Evolutionary conservation across 1,139 yeast species (phyloP).

Genomic region (Hemisphaericaspora xylofermentans): DNA sequence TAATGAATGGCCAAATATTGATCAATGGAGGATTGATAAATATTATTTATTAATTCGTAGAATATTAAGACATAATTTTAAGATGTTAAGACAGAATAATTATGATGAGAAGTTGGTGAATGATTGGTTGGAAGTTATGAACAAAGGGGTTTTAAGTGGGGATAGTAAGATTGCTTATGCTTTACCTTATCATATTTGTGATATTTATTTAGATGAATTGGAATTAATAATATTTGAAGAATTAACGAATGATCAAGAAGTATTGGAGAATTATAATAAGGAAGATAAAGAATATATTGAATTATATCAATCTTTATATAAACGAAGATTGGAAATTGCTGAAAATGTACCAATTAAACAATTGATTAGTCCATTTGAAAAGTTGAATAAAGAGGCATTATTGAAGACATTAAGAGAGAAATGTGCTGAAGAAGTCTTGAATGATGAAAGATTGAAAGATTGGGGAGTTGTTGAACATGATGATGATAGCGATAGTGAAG

Average conservation of each 20-base stretch:
- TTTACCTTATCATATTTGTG: slow-evolving; percentile 81
- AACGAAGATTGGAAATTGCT: slow-evolving; percentile 31
- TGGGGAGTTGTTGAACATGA: slow-evolving; percentile 58
- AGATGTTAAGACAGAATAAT: slow-evolving; percentile 48
- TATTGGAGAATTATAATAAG: slow-evolving; percentile 32
- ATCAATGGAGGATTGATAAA: slow-evolving; percentile 86
- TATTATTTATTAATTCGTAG: slow-evolving; percentile 79
- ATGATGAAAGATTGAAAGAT: slow-evolving; percentile 58
- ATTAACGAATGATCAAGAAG: slow-evolving; percentile 40
- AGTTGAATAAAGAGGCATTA: slow-evolving; percentile 47
- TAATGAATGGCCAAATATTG: slow-evolving; percentile 83
- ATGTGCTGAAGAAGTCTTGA: slow-evolving; percentile 63
- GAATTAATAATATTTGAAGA: slow-evolving; percentile 60
- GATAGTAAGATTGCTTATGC: slow-evolving; percentile 66
- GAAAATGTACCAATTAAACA: slow-evolving; percentile 52
- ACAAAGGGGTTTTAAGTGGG: slow-evolving; percentile 53
- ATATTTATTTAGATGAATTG: slow-evolving; percentile 81
- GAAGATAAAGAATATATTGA: slow-evolving; percentile 23
- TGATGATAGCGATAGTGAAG: slow-evolving; percentile 21
- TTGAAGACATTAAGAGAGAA: slow-evolving; percentile 67
- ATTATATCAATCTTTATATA: slow-evolving; percentile 25
- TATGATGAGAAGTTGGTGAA: slow-evolving; percentile 58
- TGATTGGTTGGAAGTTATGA: slow-evolving; percentile 44
- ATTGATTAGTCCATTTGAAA: slow-evolving; percentile 59
- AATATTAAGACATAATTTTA: slow-evolving; percentile 64